phyloP scores from a whole-genome alignment of 1,284 basidiomycete species.

The Albatrellus sp. region DNA sequence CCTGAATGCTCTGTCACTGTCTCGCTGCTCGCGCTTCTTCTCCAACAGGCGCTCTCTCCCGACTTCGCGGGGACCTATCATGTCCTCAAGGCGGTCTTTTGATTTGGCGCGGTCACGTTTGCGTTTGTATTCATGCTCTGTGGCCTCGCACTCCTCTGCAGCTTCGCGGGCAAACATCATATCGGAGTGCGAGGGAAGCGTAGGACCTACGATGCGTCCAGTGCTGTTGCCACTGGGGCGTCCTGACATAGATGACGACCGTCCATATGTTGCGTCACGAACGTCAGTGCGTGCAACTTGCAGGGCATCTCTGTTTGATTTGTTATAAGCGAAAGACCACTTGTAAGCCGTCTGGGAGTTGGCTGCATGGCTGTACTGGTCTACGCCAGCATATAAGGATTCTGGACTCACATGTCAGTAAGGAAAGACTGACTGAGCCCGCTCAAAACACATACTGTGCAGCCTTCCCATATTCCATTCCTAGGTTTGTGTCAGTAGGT shows the following conservation, averaged over 20 bases:
- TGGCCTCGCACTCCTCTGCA: conserved; percentile 30
- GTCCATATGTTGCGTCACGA: conserved; percentile 41
- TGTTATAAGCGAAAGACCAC: conserved; percentile 40
- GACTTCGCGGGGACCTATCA: conserved; percentile 60
- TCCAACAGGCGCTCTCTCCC: conserved; percentile 65
- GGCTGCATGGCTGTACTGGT: conserved; percentile 34
- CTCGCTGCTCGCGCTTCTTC: conserved; percentile 57
- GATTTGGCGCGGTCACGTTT: conserved; percentile 54
- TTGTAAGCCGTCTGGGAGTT: conserved; percentile 49
- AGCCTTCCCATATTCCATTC: conserved; percentile 65
- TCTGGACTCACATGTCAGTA: conserved; percentile 21
- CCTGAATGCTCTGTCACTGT: conserved; percentile 49
- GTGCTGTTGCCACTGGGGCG: conserved; percentile 16
- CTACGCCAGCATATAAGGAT: conserved; percentile 47
- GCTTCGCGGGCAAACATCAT: conserved; percentile 51
- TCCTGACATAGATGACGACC: conserved; percentile 7
- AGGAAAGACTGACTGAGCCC: too few species aligned
- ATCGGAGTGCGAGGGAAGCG: conserved; percentile 54
- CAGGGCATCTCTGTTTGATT: conserved; percentile 41
- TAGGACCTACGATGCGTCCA: conserved; percentile 46
- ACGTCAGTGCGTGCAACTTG: conserved; percentile 47
- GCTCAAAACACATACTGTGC: conserved; percentile 28
- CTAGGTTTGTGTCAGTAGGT: not conserved
- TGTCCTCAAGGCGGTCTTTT: conserved; percentile 58
- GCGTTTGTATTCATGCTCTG: conserved; percentile 41